Evolutionary conservation across 257 asterid species (phyloP).

Genomic region (Capsicum rhomboideum): DNA sequence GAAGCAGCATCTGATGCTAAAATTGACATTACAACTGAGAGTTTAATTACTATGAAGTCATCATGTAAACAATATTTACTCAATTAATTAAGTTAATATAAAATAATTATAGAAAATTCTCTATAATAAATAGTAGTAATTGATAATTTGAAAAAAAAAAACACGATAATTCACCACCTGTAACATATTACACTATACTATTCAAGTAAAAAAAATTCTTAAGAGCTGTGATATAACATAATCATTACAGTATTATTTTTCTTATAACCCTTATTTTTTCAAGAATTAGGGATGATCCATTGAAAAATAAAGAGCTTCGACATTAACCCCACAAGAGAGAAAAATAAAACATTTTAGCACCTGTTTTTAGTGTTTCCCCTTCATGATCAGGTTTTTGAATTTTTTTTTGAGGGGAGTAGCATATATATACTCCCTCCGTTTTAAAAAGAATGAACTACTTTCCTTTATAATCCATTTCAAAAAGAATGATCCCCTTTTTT

Average conservation of each 20-base stretch:
- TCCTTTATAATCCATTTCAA: too few relatives aligned
- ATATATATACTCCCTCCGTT: too few relatives aligned
- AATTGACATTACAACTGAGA: background rate
- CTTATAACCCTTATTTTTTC: background rate
- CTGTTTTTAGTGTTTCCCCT: background rate
- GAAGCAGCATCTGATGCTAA: conserved; percentile 48
- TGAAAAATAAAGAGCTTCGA: background rate
- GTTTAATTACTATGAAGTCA: background rate
- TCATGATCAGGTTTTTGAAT: background rate
- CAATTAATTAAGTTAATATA: background rate
- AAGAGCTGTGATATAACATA: too few relatives aligned
- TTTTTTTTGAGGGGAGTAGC: background rate
- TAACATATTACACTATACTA: background rate
- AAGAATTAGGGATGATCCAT: background rate
- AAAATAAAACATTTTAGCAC: background rate
- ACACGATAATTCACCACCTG: background rate
- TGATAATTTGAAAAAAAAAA: too few relatives aligned
- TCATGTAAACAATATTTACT: background rate
- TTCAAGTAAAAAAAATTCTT: background rate
- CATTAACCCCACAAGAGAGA: background rate
- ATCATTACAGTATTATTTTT: background rate
- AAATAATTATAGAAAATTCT: background rate
- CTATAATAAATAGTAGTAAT: background rate
- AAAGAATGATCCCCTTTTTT: too few relatives aligned
- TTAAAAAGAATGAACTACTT: too few relatives aligned